Percentiles rank a stretch among this genome's conserved stretches.
Evolutionary conservation across 2,329 filamentous ascomycete species (phyloP).

Genomic region (Thielaviopsis euricoi): DNA sequence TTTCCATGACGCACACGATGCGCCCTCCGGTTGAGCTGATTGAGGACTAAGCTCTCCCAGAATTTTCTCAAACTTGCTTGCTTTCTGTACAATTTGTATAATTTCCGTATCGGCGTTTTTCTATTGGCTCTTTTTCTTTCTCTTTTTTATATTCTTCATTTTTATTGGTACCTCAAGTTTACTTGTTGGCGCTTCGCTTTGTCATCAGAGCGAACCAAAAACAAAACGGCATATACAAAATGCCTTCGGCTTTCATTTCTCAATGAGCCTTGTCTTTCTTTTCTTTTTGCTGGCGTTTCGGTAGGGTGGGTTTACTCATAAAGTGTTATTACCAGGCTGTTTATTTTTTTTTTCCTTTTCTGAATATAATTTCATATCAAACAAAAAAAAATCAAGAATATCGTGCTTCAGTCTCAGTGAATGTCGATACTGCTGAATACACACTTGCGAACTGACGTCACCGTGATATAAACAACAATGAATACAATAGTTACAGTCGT

Average conservation of each 20-base stretch:
- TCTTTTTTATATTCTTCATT: not conserved
- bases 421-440: not conserved
- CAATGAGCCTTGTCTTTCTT: not conserved
- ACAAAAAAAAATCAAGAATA: not conserved
- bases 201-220: too few species aligned
- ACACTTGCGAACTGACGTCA: too few species aligned
- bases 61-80: slow-evolving; percentile 2
- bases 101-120: not conserved
- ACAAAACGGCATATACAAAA: not conserved
- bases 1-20: slow-evolving; percentile 33
- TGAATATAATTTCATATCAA: not conserved
- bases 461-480: too few species aligned
- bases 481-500: too few species aligned
- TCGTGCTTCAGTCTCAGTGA: not conserved
- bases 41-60: slow-evolving; percentile 20
- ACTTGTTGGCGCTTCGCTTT: not conserved
- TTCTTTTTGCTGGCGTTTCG: not conserved
- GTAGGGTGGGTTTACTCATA: not conserved
- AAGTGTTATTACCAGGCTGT: not conserved
- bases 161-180: not conserved
- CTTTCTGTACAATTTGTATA: not conserved
- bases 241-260: not conserved
- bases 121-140: not conserved
- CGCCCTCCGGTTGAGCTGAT: slow-evolving; percentile 52
- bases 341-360: not conserved